A percentile compares a stretch with the other conserved stretches of the same genome.
These are phyloP conservation scores for Lactarius hatsudake DNA, from an alignment of 768 basidiomycete species.

Conservation along the genomic window DNA sequence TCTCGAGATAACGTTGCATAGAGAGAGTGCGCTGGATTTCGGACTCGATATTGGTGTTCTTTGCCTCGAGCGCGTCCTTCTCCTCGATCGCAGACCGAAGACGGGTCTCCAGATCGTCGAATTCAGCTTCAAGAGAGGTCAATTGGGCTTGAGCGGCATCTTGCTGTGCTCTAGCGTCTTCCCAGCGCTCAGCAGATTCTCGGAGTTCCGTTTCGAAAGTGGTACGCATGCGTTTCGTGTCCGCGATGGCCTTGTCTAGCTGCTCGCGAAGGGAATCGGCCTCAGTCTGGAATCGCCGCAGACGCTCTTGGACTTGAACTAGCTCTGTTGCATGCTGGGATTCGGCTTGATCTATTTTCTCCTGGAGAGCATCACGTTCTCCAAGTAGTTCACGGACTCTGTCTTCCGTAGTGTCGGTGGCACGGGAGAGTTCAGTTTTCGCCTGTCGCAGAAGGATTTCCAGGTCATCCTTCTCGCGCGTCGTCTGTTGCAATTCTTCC, in stretches of 20 bases:
- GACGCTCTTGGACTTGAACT: slow-evolving; percentile 20
- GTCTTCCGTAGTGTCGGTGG: slow-evolving; percentile 4
- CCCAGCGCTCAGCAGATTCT: slow-evolving; percentile 13
- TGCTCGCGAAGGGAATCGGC: slow-evolving; percentile 14
- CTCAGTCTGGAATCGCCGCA: slow-evolving; percentile 19
- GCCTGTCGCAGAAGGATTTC: slow-evolving; percentile 14
- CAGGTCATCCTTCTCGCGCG: slow-evolving; percentile 15
- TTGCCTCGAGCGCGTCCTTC: slow-evolving; percentile 49
- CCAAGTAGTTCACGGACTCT: slow-evolving; percentile 19
- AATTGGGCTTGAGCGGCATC: slow-evolving; percentile 32
- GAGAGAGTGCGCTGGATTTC: slow-evolving; percentile 65
- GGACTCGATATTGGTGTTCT: slow-evolving; percentile 58
- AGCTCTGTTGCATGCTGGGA: slow-evolving; percentile 28
- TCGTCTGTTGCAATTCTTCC: slow-evolving; percentile 15
- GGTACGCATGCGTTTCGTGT: slow-evolving; percentile 9
- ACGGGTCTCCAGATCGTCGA: slow-evolving; percentile 42
- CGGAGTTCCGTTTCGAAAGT: slow-evolving; percentile 28
- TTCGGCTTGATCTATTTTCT: slow-evolving; percentile 29
- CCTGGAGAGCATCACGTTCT: slow-evolving; percentile 35
- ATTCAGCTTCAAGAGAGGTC: slow-evolving; percentile 36
- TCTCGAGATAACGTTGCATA: slow-evolving; percentile 58
- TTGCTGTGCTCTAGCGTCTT: slow-evolving; percentile 3
- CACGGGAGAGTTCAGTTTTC: slow-evolving; percentile 1
- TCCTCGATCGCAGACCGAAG: slow-evolving; percentile 46
- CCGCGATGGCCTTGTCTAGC: slow-evolving; percentile 19